These are phyloP conservation scores for Paramecium biaurelia DNA, from an alignment of 73 alveolate species.

Conservation along the genomic window DNA sequence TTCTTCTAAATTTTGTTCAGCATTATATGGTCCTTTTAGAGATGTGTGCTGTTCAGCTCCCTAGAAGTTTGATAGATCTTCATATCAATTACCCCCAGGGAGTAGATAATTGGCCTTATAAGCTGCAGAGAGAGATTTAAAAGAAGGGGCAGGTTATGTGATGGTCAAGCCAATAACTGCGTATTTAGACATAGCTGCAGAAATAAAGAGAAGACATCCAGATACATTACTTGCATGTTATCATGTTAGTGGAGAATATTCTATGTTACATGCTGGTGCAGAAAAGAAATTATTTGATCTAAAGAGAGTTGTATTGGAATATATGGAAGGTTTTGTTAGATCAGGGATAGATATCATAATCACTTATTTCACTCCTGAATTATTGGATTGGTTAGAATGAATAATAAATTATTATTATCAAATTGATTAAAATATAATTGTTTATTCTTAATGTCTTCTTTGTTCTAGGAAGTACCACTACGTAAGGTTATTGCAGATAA, in stretches of 20 bases:
- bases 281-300: conserved; percentile 71
- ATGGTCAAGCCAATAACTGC: conserved; percentile 85
- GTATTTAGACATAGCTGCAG: conserved; percentile 73
- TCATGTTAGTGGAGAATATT: conserved; percentile 84
- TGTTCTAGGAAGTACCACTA: background rate
- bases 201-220: conserved; percentile 55
- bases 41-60: conserved; percentile 86
- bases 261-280: conserved; percentile 80
- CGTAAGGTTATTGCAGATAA: background rate
- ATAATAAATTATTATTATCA: background rate
- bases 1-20: conserved; percentile 74
- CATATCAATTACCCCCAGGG: conserved; percentile 78
- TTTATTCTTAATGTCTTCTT: background rate
- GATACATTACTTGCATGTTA: conserved; percentile 71
- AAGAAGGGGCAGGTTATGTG: conserved; percentile 85
- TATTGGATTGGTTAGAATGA: conserved; percentile 69
- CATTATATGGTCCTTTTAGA: conserved; percentile 85
- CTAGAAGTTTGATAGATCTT: conserved; percentile 73
- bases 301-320: conserved; percentile 73
- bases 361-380: conserved; percentile 77
- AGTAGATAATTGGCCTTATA: conserved; percentile 69
- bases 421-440: background rate
- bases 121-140: conserved; percentile 76
- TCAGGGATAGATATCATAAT: conserved; percentile 74
- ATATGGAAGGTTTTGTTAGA: conserved; percentile 67